Evolutionary conservation across 495 filamentous ascomycete genomes (phyloP), one percentile per base, ranked within the genome.

Genomic region (Daldinia loculata): DNA sequence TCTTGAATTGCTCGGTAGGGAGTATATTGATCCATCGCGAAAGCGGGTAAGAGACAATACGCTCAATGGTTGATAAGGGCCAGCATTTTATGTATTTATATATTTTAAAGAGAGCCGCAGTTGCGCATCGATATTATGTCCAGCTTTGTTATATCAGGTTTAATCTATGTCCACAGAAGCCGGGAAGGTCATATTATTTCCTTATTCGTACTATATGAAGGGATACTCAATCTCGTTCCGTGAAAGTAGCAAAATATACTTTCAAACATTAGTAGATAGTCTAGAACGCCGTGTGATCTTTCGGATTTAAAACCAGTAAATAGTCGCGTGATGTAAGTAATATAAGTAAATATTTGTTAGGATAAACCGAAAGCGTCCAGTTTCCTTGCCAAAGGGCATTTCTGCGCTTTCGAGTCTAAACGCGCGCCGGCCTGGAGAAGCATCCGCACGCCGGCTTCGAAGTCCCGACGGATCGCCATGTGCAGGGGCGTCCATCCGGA

Each of bases 401-500:
- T 67, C 19, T 67, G 63, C 41, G 66, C 53, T 41, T 66, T 69
- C 15, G 60, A 58, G 7, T 36, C 27, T 6, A 52, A 15, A 24
- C 29, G 34, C 53, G 65, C 58, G 27, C 65, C 65, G 27, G 50
- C 48, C 19, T 41, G 57, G 19, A 68, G 57, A 27, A 62, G 58
- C 57, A 68, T 45, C 14, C 57, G 36, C 0, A 75, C 58, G 29
- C 69, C 76, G 0, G 68, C 43, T 52, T 75, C 74, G 43, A 75
- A 78, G 1, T 63, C 69, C 14, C n/a, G 8, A 15, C 67, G 50
- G 29, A 75, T 66, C 6, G 76, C 71, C 15, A 60, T 66, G 17
- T 78, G 76, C 7, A 78, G 58, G 6, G 76, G 71, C 24, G 76
- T 75, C 74, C 56, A 55, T 1, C 74, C 71, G 1, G 43, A 22